These are phyloP conservation scores for Posidonia australis DNA, from an alignment of 106 monocot species.

Conservation along the genomic window DNA sequence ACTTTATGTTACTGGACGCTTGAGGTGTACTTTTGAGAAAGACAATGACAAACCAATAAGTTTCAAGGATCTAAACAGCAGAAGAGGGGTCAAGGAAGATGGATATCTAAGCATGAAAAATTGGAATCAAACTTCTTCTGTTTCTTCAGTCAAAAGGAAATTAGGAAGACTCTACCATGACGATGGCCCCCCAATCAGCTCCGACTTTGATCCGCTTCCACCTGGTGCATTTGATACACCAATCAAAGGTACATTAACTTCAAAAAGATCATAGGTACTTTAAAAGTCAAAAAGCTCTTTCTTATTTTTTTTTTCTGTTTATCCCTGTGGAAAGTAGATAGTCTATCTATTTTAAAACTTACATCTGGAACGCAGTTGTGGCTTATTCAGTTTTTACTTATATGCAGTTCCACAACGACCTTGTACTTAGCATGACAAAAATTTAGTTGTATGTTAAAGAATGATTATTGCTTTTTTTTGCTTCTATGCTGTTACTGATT, in stretches of 20 bases:
- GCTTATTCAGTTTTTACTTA: background rate
- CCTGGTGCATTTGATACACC: constrained; percentile 43
- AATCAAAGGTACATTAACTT: constrained; percentile 12
- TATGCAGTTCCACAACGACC: background rate
- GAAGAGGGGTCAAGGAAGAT: background rate
- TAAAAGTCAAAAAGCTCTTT: background rate
- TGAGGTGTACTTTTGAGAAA: background rate
- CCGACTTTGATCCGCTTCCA: constrained; percentile 28
- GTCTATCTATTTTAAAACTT: background rate
- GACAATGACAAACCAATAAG: background rate
- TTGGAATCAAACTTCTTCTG: constrained; percentile 6
- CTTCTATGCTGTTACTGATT: no score
- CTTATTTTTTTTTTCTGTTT: background rate
- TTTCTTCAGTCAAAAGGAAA: constrained; percentile 23
- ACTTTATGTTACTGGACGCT: constrained; percentile 1
- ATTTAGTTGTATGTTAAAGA: no score
- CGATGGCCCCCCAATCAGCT: constrained; percentile 30
- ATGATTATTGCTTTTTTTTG: no score
- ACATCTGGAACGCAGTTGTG: background rate
- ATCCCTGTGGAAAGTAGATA: no score
- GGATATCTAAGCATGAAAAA: constrained; percentile 4
- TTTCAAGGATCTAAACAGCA: constrained; percentile 4
- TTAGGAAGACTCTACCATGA: constrained; percentile 25
- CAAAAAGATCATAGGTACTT: no score
- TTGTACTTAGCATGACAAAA: background rate